Percentiles rank a stretch among this genome's conserved stretches.
These are phyloP conservation scores for Globisporangium mamillatum DNA, from an alignment of 352 stramenopile genomes.

Conservation along the genomic window DNA sequence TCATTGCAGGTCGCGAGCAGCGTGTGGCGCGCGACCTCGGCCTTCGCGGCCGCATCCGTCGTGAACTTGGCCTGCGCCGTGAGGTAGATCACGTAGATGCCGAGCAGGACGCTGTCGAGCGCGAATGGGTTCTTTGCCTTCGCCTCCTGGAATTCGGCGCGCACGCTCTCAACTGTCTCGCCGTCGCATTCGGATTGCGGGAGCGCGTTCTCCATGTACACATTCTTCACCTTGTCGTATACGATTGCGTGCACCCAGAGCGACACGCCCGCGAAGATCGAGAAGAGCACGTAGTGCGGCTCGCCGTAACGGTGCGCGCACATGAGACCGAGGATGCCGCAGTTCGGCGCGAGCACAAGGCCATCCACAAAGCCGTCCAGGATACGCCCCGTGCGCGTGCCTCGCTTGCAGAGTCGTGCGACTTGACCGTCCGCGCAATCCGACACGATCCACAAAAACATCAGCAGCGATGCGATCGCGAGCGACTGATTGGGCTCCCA, in stretches of 20 bases:
- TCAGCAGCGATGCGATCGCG: constrained; percentile 47
- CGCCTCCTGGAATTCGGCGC: constrained; percentile 59
- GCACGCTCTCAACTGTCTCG: constrained; percentile 77
- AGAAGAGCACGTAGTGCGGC: constrained; percentile 45
- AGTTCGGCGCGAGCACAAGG: constrained; percentile 74
- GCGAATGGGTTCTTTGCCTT: constrained; percentile 60
- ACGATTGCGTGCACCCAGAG: constrained; percentile 79
- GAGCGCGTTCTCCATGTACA: constrained; percentile 84
- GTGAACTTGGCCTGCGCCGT: constrained; percentile 61
- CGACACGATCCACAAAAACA: constrained; percentile 86
- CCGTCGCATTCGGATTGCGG: constrained; percentile 76
- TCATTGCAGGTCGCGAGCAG: constrained; percentile 62
- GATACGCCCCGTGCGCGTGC: constrained; percentile 78
- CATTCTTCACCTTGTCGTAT: constrained; percentile 88
- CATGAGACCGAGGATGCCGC: constrained; percentile 52
- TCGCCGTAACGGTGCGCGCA: constrained; percentile 55
- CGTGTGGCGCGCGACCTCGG: constrained; percentile 48
- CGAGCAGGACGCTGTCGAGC: constrained; percentile 66
- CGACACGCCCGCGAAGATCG: constrained; percentile 59
- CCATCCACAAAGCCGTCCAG: constrained; percentile 76
- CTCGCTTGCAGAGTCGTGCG: constrained; percentile 76
- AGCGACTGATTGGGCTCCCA: constrained; percentile 62
- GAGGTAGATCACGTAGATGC: constrained; percentile 79
- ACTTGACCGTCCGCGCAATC: constrained; percentile 83
- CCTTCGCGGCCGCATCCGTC: constrained; percentile 60